A percentile compares a stretch with the other conserved stretches of the same genome.
phyloP scores from a whole-genome alignment of 1,284 basidiomycete species.

The Caloboletus inedulis region DNA sequence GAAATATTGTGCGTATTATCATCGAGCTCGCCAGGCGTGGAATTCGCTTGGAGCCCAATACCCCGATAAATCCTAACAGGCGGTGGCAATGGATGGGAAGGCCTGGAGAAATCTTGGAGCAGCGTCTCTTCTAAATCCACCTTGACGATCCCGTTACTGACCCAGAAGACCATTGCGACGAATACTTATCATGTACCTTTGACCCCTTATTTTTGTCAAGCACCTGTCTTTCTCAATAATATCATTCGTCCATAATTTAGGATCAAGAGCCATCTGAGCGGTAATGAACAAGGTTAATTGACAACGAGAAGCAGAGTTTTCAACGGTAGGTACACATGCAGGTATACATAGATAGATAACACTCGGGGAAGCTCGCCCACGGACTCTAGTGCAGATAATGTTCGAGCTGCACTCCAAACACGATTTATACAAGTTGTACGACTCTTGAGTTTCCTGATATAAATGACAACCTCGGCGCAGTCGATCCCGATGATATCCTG shows the following conservation, averaged over 20 bases:
- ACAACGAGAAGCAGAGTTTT: not conserved
- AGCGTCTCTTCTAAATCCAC: constrained; percentile 28
- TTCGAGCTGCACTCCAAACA: not conserved
- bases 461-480: constrained; percentile 6
- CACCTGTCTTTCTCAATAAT: constrained; percentile 1
- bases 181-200: not conserved
- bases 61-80: constrained; percentile 59
- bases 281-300: not conserved
- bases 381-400: constrained; percentile 1
- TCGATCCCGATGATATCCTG: not conserved
- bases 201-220: not conserved
- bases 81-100: constrained; percentile 84
- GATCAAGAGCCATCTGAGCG: not conserved
- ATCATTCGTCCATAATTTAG: constrained; percentile 1
- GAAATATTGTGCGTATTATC: constrained; percentile 80
- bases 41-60: constrained; percentile 70
- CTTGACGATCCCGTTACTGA: not conserved
- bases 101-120: constrained; percentile 61
- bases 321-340: not conserved
- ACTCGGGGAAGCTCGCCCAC: constrained; percentile 1
- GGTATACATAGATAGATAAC: constrained; percentile 4
- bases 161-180: not conserved
- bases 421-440: not conserved
- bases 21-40: constrained; percentile 68
- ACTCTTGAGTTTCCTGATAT: not conserved